Conservation (phyloP, 202 grass and related monocot species). For the Bolboschoenoplectus hybrid region DNA sequence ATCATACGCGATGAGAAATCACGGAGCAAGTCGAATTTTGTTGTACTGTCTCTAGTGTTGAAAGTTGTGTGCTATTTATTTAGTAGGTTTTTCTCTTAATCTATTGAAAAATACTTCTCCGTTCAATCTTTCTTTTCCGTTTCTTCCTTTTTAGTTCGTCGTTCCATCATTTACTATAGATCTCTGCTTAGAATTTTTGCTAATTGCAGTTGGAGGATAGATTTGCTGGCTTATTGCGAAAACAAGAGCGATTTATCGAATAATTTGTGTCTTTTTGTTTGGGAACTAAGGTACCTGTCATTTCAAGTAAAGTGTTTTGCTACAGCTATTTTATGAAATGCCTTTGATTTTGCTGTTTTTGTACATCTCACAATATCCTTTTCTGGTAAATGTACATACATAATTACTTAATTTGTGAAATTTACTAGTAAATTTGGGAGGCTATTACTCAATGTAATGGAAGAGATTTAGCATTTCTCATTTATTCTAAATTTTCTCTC, state of each 20-base stretch:
- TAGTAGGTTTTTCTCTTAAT: slow-evolving; percentile 11
- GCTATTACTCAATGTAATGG: background rate
- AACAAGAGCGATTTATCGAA: background rate
- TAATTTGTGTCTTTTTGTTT: background rate
- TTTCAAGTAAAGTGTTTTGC: slow-evolving; percentile 22
- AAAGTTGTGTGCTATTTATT: background rate
- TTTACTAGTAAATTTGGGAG: background rate
- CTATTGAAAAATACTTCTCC: background rate
- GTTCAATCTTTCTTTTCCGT: background rate
- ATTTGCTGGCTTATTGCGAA: background rate
- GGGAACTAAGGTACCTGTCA: background rate
- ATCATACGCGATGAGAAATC: background rate
- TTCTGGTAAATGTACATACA: background rate
- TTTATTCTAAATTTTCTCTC: background rate
- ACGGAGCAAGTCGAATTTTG: background rate
- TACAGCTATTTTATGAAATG: background rate
- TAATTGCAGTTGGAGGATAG: slow-evolving; percentile 12
- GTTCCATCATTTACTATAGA: background rate
- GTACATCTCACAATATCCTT: slow-evolving; percentile 8
- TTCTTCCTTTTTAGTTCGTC: background rate
- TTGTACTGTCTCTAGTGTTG: slow-evolving; percentile 12
- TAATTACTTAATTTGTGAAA: slow-evolving; percentile 15
- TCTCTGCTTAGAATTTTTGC: slow-evolving; percentile 5
- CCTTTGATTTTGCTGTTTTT: background rate
- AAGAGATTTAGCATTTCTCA: background rate